Conservation (phyloP, 148 eudicot genomes). For the Talinum fruticosum region DNA sequence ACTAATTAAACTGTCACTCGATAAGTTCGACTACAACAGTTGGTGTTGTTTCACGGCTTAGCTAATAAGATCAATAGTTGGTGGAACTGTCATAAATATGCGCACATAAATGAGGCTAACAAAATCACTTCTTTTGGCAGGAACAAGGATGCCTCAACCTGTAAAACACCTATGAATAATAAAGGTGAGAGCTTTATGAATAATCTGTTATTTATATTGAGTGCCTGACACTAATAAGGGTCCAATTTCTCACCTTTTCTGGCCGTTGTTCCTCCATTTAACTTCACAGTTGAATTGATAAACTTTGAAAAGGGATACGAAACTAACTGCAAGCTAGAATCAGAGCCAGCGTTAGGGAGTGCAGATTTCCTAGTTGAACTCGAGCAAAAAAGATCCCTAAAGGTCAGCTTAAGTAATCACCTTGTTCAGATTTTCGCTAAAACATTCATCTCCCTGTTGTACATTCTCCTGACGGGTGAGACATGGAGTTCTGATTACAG, state of each 20-base stretch:
- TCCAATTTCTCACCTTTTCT: constrained; percentile 9
- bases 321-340: constrained; percentile 21
- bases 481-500: constrained; percentile 24
- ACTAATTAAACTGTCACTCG: too few species aligned
- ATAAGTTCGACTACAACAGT: too few species aligned
- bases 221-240: neutral
- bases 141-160: constrained; percentile 18
- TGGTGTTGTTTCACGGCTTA: too few species aligned
- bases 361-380: constrained; percentile 69
- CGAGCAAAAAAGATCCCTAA: constrained; percentile 68
- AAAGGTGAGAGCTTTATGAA: constrained; percentile 29
- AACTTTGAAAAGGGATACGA: constrained; percentile 44
- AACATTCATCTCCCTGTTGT: too few species aligned
- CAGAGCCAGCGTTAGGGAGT: constrained; percentile 58
- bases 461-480: neutral
- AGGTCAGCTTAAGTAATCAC: constrained; percentile 35
- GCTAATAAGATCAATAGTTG: too few species aligned
- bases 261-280: neutral
- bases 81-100: too few species aligned
- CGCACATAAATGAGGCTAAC: too few species aligned
- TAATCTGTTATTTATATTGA: neutral
- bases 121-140: too few species aligned
- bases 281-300: constrained; percentile 15
- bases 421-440: neutral
- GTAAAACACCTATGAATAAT: constrained; percentile 23